phyloP scores from a whole-genome alignment of 495 filamentous ascomycete genomes.

The Podospora fimiseda region DNA sequence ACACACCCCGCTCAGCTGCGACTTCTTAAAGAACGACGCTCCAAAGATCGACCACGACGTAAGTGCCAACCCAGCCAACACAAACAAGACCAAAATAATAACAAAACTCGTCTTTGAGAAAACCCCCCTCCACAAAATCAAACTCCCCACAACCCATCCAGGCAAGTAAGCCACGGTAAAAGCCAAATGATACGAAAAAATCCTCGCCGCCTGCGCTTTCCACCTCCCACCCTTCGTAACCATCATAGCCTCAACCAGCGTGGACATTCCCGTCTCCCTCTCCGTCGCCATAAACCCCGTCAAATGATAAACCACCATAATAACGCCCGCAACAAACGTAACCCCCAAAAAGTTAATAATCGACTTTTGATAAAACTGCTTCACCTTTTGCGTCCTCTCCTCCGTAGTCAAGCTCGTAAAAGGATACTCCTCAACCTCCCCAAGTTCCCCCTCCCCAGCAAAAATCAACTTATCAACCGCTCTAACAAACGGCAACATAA shows the following conservation, averaged over 20 bases:
- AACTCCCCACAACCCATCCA: conserved; percentile 61
- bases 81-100: conserved; percentile 56
- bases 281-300: conserved; percentile 71
- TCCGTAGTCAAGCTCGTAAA: conserved; percentile 63
- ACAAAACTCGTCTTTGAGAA: conserved; percentile 54
- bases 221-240: conserved; percentile 51
- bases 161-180: conserved; percentile 63
- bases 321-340: conserved; percentile 60
- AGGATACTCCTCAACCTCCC: conserved; percentile 56
- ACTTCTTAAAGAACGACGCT: conserved; percentile 66
- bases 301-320: conserved; percentile 69
- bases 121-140: conserved; percentile 55
- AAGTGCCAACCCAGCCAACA: conserved; percentile 59
- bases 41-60: conserved; percentile 64
- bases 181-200: conserved; percentile 60
- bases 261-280: conserved; percentile 71
- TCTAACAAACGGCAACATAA: conserved; percentile 69
- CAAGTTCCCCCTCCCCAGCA: conserved; percentile 17
- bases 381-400: conserved; percentile 55
- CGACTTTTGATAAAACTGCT: conserved; percentile 58
- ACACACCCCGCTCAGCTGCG: conserved; percentile 69
- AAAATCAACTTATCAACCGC: conserved; percentile 70
- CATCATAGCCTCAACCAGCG: conserved; percentile 78
- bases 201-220: conserved; percentile 60
- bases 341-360: conserved; percentile 64